These are phyloP conservation scores for Skeletonema costatum DNA, from an alignment of 108 stramenopile genomes.

Conservation along the genomic window DNA sequence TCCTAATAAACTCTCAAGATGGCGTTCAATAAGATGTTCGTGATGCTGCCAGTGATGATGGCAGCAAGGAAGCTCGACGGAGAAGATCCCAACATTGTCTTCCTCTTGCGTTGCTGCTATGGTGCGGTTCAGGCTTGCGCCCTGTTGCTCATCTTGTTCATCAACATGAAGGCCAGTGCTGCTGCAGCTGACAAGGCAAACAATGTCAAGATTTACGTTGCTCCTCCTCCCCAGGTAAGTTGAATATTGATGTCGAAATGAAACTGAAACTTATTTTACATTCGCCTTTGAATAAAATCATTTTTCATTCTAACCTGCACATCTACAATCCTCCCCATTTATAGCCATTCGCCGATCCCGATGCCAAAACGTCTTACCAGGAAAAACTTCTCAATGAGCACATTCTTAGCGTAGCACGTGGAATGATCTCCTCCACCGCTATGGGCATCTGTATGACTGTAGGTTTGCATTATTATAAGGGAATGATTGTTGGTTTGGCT, in stretches of 20 bases:
- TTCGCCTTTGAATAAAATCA: too few species aligned
- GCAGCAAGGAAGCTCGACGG: slow-evolving; percentile 85
- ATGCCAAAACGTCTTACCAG: slow-evolving; percentile 82
- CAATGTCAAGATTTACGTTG: slow-evolving; percentile 69
- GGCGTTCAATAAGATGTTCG: slow-evolving; percentile 76
- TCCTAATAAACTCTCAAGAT: slow-evolving; percentile 12
- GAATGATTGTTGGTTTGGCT: slow-evolving; percentile 88
- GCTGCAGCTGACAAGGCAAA: slow-evolving; percentile 29
- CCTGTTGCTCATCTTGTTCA: slow-evolving; percentile 59
- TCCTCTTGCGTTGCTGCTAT: slow-evolving; percentile 73
- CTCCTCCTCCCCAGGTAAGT: slow-evolving; percentile 79
- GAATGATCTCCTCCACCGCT: slow-evolving; percentile 68
- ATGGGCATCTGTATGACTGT: slow-evolving; percentile 83
- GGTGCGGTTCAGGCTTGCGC: slow-evolving; percentile 64
- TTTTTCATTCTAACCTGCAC: too few species aligned
- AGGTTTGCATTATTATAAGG: slow-evolving; percentile 85
- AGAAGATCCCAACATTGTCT: slow-evolving; percentile 82
- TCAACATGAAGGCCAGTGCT: slow-evolving; percentile 60
- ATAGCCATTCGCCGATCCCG: slow-evolving; percentile 81
- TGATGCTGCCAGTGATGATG: slow-evolving; percentile 90
- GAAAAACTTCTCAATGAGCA: slow-evolving; percentile 58
- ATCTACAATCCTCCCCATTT: background rate
- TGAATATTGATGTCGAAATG: background rate
- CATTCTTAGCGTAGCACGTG: slow-evolving; percentile 51
- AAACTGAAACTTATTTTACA: background rate